Conservation (phyloP, 768 basidiomycete genomes). For the Pulveroboletus sp. region DNA sequence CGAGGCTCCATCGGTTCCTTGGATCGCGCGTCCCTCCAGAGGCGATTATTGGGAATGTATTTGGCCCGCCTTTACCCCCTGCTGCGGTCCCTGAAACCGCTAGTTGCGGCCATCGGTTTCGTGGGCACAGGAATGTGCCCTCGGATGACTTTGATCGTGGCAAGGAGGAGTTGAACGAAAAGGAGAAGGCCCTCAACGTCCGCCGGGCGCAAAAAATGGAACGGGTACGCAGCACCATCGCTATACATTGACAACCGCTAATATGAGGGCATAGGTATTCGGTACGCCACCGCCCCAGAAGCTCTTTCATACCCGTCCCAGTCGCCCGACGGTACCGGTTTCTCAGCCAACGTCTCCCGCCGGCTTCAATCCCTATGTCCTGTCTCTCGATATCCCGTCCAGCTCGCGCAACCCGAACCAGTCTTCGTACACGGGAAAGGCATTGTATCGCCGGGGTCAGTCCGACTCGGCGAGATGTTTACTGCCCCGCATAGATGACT, state of each 20-base stretch:
- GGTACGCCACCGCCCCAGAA: conserved; percentile 78
- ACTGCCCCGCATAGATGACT: conserved; percentile 33
- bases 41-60: conserved; percentile 54
- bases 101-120: conserved; percentile 40
- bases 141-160: conserved; percentile 57
- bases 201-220: conserved; percentile 85
- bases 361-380: conserved; percentile 14
- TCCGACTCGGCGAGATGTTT: conserved; percentile 60
- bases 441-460: conserved; percentile 50
- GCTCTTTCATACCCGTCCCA: conserved; percentile 68
- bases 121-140: conserved; percentile 46
- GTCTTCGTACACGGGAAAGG: conserved; percentile 48
- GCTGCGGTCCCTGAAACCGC: conserved; percentile 29
- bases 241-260: not conserved
- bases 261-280: conserved; percentile 57
- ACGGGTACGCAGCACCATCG: conserved; percentile 47
- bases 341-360: conserved; percentile 26
- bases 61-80: conserved; percentile 31
- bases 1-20: conserved; percentile 80
- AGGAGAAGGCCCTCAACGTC: conserved; percentile 78
- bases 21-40: conserved; percentile 77
- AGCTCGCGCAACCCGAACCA: conserved; percentile 44
- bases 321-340: conserved; percentile 33
- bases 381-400: conserved; percentile 20
- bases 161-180: conserved; percentile 67